Evolutionary conservation across 257 asterid genomes (phyloP).

Genomic region (Lavandula angustifolia): DNA sequence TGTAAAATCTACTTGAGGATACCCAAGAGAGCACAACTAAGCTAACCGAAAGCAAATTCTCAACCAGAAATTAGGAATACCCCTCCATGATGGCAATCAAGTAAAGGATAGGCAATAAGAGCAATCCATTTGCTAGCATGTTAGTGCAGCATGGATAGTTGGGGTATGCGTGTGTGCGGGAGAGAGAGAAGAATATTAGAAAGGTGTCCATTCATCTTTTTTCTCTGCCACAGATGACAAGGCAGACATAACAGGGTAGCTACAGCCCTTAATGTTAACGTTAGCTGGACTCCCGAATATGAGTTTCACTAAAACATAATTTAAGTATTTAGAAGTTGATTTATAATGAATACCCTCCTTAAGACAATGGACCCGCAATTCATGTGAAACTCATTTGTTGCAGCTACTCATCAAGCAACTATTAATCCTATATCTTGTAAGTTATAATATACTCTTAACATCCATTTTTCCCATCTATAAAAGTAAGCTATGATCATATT

Average conservation of each 20-base stretch:
- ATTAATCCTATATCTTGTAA: conserved; percentile 7
- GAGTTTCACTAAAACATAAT: background rate
- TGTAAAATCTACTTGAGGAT: no score
- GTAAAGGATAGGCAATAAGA: conserved; percentile 1
- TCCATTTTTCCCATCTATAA: conserved; percentile 9
- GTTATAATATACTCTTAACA: background rate
- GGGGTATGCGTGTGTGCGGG: background rate
- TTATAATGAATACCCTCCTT: conserved; percentile 23
- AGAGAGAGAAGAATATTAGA: conserved; percentile 19
- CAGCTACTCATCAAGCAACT: conserved; percentile 10
- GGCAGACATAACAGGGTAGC: conserved; percentile 17
- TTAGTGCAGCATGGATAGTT: background rate
- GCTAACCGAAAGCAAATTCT: background rate
- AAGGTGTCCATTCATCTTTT: conserved; percentile 21
- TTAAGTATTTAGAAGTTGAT: conserved; percentile 19
- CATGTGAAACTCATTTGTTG: conserved; percentile 27
- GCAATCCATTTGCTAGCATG: background rate
- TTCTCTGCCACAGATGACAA: conserved; percentile 15
- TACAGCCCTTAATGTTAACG: conserved; percentile 2
- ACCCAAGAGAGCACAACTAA: no score
- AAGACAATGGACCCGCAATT: conserved; percentile 14
- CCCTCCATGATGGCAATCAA: background rate
- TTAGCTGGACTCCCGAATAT: conserved; percentile 17
- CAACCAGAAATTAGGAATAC: conserved; percentile 13
- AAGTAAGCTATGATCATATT: conserved; percentile 28